Evolutionary conservation across 805 yeast species (phyloP).

Genomic region (Torulaspora maleeae): DNA sequence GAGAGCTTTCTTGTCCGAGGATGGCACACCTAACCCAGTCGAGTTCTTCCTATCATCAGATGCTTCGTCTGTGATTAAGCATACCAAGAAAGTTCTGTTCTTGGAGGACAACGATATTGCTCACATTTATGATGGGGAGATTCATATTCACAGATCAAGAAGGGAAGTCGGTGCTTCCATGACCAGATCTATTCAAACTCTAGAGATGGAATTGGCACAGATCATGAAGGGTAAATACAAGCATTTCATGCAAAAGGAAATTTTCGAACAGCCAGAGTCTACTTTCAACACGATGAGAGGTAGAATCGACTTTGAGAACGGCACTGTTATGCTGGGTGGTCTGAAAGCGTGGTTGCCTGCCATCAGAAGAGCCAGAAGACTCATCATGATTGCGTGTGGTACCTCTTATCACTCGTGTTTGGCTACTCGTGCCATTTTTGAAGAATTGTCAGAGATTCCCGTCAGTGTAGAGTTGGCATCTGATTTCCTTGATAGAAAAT

Average conservation of each 20-base stretch:
- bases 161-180: constrained; percentile 85
- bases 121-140: constrained; percentile 95
- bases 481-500: constrained; percentile 87
- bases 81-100: constrained; percentile 93
- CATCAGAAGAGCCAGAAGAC: constrained; percentile 88
- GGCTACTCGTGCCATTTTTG: constrained; percentile 94
- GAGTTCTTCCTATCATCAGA: constrained; percentile 96
- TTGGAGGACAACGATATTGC: constrained; percentile 98
- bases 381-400: constrained; percentile 99
- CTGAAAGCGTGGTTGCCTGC: constrained; percentile 77
- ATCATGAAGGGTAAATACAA: constrained; percentile 96
- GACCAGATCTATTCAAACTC: constrained; percentile 90
- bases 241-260: constrained; percentile 98
- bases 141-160: constrained; percentile 95
- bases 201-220: constrained; percentile 94
- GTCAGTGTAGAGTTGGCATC: constrained; percentile 90
- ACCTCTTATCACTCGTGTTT: constrained; percentile 97
- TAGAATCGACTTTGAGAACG: constrained; percentile 85
- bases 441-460: constrained; percentile 93
- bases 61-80: constrained; percentile 93
- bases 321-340: constrained; percentile 81
- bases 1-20: constrained; percentile 93
- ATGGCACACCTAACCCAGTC: constrained; percentile 86
- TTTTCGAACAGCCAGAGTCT: constrained; percentile 97
- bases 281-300: constrained; percentile 99